phyloP scores from a whole-genome alignment of 2,329 filamentous ascomycete genomes.

The Fusarium sp. region DNA sequence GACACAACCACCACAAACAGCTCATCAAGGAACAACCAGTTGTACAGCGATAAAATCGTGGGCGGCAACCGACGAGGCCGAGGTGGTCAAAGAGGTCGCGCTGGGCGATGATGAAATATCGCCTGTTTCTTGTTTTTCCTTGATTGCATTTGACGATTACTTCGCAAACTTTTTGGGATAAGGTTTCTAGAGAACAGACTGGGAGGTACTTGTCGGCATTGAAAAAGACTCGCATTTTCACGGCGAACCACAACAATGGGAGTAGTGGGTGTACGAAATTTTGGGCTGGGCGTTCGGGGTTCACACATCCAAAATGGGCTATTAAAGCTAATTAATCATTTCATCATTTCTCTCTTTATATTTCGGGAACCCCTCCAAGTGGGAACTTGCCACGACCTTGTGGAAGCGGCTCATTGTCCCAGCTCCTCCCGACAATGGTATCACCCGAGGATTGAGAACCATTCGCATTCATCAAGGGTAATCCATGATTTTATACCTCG shows the following conservation, averaged over 20 bases:
- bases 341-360: neutral
- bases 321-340: neutral
- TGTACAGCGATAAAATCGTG: conserved; percentile 64
- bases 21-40: conserved; percentile 45
- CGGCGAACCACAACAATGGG: neutral
- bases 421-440: neutral
- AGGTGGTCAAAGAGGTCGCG: conserved; percentile 39
- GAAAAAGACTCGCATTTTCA: conserved; percentile 6
- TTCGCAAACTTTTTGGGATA: neutral
- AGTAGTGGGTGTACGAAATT: neutral
- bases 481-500: conserved; percentile 29
- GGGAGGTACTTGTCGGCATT: conserved; percentile 12
- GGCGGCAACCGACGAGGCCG: conserved; percentile 42
- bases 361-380: neutral
- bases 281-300: conserved; percentile 34
- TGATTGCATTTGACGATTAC: neutral
- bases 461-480: neutral
- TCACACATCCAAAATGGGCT: conserved; percentile 1
- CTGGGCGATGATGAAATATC: conserved; percentile 28
- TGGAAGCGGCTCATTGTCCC: neutral
- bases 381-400: neutral
- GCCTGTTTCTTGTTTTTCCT: neutral
- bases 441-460: neutral
- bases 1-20: conserved; percentile 40
- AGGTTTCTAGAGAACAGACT: neutral